Evolutionary conservation across 2,329 filamentous ascomycete genomes (phyloP).

Genomic region (Teratosphaeria gauchensis): DNA sequence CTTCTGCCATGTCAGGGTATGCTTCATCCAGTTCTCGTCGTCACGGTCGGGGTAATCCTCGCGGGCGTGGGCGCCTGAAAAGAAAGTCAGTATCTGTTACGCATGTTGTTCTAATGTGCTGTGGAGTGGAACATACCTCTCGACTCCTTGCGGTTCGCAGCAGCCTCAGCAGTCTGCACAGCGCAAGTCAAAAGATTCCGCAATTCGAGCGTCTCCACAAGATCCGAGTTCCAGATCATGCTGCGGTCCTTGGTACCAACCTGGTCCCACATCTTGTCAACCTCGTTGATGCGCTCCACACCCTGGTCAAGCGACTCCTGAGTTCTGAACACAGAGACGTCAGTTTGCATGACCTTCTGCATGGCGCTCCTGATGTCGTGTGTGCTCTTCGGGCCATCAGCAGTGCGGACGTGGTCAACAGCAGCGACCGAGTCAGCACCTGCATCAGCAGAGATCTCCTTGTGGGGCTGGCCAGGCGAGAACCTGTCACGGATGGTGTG

Average conservation of each 20-base stretch:
- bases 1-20: conserved; percentile 95
- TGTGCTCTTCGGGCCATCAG: conserved; percentile 77
- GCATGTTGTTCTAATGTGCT: background rate
- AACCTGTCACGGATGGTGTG: conserved; percentile 96
- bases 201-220: conserved; percentile 92
- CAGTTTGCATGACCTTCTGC: conserved; percentile 98
- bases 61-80: conserved; percentile 64
- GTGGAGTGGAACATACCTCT: conserved; percentile 50
- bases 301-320: conserved; percentile 90
- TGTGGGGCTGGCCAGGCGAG: conserved; percentile 69
- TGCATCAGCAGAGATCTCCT: conserved; percentile 72
- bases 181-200: conserved; percentile 94
- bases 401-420: conserved; percentile 75
- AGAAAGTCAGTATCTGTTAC: background rate
- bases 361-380: conserved; percentile 81
- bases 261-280: conserved; percentile 70
- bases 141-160: conserved; percentile 91
- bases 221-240: conserved; percentile 99
- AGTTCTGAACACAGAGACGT: conserved; percentile 93
- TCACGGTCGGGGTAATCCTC: conserved; percentile 96
- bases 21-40: conserved; percentile 98
- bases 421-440: conserved; percentile 79
- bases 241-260: conserved; percentile 95
- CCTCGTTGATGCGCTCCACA: conserved; percentile 73
- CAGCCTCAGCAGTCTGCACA: conserved; percentile 81